Evolutionary conservation across 257 asterid species (phyloP), one percentile per base, ranked within the genome.

Genomic region (Ajuga chamaepitys): DNA sequence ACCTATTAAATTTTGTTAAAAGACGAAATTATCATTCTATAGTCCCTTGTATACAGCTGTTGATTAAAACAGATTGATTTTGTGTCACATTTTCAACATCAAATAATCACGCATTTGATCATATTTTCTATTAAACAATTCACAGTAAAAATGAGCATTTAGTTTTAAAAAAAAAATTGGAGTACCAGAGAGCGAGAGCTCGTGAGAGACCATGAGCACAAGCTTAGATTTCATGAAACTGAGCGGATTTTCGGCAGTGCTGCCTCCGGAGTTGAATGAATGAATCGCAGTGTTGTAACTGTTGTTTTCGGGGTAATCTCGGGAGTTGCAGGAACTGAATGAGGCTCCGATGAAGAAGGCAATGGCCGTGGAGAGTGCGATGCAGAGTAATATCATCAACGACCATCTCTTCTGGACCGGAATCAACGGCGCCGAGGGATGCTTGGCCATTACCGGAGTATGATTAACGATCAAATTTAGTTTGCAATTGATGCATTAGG

Each of bases 111-210:
- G 58, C 41, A 14, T 62, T 35, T 26, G 41, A 55, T 3, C 25
- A 46, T 4, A 41, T 34, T 59, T 50, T 17, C 24, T 13, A 24
- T 52, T 5, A 51, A 70, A 13, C 28, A 10, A n/a, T 56, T 44
- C 20, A 34, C 25, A 17, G 18, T 14, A 9, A 4, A 52, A 46
- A 22, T 4, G 3, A 63, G 14, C 6, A 12, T n/a, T n/a, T n/a
- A n/a, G 9, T 22, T 26, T 17, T 13, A 37, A 41, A 30, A 4
- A 40, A 35, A 46, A 54, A 41, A 22, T 5, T 26, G 52, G 6
- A 25, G 35, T 82, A 89, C 97, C 97, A 18, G 97, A 87, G 58
- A 87, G 95, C 17, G 97, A 87, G 65, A 89, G 95, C 67, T 89
- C 95, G 78, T 89, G 95, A 9, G 97, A 89, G 26, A 87, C 95